Evolutionary conservation across 768 basidiomycete species (phyloP), one percentile per base, ranked within the genome.

Genomic region (Boletus speciosus): DNA sequence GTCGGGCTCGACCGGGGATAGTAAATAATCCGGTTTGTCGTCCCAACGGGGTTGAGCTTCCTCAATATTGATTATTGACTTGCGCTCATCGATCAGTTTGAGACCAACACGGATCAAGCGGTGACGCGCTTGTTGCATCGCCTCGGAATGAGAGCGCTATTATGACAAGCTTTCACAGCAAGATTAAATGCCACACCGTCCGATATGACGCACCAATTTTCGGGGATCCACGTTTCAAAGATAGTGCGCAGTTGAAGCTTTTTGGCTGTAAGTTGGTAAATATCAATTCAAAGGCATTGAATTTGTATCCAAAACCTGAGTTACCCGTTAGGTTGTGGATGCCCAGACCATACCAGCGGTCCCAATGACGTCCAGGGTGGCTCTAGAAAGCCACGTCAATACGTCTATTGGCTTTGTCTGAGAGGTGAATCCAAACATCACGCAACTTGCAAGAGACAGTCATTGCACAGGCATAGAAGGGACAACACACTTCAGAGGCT

Each of bases 321-420:
- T 25, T 14, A 19, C 9, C 7, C 43, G 8, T 41, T 1, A 31
- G 51, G 23, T 23, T 2, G 3, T 49, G 46, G 51, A 54, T 27
- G 47, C 10, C 31, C n/a, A n/a, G 12, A 29, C 6, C 8, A 40
- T 59, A 76, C 84, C 84, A 6, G 89, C 85, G 36, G 86, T 73
- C 9, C 88, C 88, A 47, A 93, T 90, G 51, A 88, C 80, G 57
- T 92, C 90, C 9, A 92, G 73, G 4, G 88, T 90, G 46, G 80
- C 79, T 51, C 80, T 81, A 39, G 81, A 82, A 3, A 91, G 72
- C 81, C 84, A 89, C 4, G 75, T 71, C 36, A 86, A 71, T 2
- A 84, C 80, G 36, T 93, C 84, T 32, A 90, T 72, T 7, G 68
- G 48, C 44, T 48, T 51, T 51, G 49, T 51, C 31, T 25, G 62